Evolutionary conservation across 495 filamentous ascomycete species (phyloP).

Genomic region (Tuber indicum): DNA sequence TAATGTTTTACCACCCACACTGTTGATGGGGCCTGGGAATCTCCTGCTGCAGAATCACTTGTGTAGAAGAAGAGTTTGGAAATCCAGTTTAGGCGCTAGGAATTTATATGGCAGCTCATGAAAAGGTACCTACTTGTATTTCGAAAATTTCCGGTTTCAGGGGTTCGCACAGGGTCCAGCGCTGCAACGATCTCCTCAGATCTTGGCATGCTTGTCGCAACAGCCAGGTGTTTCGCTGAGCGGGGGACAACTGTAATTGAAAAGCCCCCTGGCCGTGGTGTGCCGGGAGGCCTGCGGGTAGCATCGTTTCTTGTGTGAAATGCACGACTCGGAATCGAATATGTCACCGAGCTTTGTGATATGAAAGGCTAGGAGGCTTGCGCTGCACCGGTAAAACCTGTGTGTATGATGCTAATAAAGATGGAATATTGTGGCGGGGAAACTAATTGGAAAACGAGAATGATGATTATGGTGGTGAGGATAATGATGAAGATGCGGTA

Average conservation of each 20-base stretch:
- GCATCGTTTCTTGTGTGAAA: neutral
- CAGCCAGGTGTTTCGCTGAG: neutral
- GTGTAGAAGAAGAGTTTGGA: too few species aligned
- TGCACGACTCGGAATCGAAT: neutral
- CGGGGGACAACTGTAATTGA: neutral
- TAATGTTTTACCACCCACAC: neutral
- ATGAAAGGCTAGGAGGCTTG: neutral
- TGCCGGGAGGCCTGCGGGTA: neutral
- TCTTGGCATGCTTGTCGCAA: neutral
- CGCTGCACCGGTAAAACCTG: neutral
- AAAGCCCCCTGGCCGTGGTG: neutral
- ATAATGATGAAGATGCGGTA: neutral
- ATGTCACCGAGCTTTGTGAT: neutral
- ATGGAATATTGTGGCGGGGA: neutral
- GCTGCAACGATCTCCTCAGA: neutral
- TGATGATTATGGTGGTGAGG: neutral
- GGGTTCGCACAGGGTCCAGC: neutral
- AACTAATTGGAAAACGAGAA: neutral
- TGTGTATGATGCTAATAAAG: neutral
- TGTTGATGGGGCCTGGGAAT: neutral
- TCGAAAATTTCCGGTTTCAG: neutral
- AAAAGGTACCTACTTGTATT: neutral
- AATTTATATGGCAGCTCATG: neutral
- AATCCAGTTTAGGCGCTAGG: too few species aligned
- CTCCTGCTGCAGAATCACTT: neutral